Conservation (phyloP, 2,329 filamentous ascomycete species). For the Monosporascus sp. region DNA sequence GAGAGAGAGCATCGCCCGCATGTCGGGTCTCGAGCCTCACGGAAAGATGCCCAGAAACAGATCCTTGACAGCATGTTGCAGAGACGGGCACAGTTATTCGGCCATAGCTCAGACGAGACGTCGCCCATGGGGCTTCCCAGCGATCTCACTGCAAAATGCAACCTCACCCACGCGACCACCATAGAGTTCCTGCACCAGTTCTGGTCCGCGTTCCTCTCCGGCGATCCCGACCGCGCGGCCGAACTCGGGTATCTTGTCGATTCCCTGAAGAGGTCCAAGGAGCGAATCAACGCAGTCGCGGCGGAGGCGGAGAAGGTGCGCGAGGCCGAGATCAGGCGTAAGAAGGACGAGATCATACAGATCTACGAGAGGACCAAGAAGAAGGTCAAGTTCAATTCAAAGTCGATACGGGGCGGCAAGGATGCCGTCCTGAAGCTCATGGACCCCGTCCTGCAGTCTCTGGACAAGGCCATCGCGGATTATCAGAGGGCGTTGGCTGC, state of each 20-base stretch:
- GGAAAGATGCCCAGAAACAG: constrained; percentile 60
- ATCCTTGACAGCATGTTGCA: constrained; percentile 61
- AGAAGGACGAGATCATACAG: constrained; percentile 66
- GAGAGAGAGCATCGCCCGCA: constrained; percentile 51
- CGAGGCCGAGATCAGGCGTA: constrained; percentile 57
- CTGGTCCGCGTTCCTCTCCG: constrained; percentile 87
- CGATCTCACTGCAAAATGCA: constrained; percentile 54
- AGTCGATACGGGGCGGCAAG: constrained; percentile 67
- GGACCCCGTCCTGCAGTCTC: constrained; percentile 64
- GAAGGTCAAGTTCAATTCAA: constrained; percentile 65
- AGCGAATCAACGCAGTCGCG: constrained; percentile 76
- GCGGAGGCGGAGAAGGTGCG: constrained; percentile 74
- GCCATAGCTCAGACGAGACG: constrained; percentile 41
- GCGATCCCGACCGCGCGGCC: constrained; percentile 71
- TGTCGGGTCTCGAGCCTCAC: constrained; percentile 65
- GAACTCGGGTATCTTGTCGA: constrained; percentile 81
- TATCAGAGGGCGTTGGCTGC: constrained; percentile 70
- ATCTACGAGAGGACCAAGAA: constrained; percentile 69
- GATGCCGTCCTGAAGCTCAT: constrained; percentile 73
- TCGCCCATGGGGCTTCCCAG: constrained; percentile 52
- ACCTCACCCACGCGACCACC: constrained; percentile 80
- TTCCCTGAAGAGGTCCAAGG: constrained; percentile 70
- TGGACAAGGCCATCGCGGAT: constrained; percentile 65
- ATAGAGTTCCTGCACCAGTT: constrained; percentile 97
- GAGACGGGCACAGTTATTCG: constrained; percentile 55